phyloP scores from a whole-genome alignment of 129 eudicot species.

The Flaveria brownii region DNA sequence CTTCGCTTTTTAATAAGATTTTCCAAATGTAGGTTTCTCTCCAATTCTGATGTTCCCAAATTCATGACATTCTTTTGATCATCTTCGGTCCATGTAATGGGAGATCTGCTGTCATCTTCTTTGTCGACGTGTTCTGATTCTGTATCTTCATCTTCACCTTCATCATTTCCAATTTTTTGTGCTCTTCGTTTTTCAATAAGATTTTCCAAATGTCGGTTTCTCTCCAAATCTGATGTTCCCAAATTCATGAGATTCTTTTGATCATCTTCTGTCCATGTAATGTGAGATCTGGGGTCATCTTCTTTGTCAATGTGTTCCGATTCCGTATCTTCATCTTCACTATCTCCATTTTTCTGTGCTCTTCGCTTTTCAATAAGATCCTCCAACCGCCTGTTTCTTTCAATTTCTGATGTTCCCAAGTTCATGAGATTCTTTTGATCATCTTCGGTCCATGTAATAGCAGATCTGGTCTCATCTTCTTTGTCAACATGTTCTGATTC shows the following conservation, averaged over 20 bases:
- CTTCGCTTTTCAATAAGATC: constrained; percentile 76
- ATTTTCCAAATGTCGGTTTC: constrained; percentile 81
- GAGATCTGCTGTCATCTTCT: no score
- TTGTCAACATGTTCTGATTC: constrained; percentile 44
- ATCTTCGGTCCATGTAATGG: no score
- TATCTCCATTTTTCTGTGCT: constrained; percentile 50
- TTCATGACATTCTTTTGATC: no score
- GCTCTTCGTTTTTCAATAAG: constrained; percentile 81
- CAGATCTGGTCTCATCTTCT: constrained; percentile 54
- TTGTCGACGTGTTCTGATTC: background rate
- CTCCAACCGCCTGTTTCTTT: constrained; percentile 82
- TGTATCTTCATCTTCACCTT: background rate
- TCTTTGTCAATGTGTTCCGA: constrained; percentile 46
- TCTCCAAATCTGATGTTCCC: constrained; percentile 83
- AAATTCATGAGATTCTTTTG: constrained; percentile 92
- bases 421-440: constrained; percentile 97
- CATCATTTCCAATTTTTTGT: constrained; percentile 38
- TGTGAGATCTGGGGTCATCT: constrained; percentile 52
- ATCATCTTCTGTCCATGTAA: constrained; percentile 93
- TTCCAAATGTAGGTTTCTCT: no score
- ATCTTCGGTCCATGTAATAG: constrained; percentile 87
- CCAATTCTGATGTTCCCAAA: no score
- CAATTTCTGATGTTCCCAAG: constrained; percentile 80
- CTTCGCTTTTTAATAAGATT: no score
- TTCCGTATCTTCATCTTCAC: constrained; percentile 62